phyloP scores from a whole-genome alignment of 1,284 basidiomycete species.

The Ceratobasidium sp. region DNA sequence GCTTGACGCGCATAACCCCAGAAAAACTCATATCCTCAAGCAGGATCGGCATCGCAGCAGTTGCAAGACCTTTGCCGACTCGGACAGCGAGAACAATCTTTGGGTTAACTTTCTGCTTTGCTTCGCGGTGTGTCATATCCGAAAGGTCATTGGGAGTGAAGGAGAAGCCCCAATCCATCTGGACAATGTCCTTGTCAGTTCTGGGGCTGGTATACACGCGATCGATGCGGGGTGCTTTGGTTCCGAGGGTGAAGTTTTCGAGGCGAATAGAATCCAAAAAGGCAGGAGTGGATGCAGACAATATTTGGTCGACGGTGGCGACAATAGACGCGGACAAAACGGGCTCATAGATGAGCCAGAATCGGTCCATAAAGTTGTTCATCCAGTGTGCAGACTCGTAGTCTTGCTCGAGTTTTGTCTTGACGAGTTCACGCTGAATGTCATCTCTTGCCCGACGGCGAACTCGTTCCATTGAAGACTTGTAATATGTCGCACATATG shows the following conservation, averaged over 20 bases:
- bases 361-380: slow-evolving; percentile 89
- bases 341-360: slow-evolving; percentile 96
- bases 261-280: slow-evolving; percentile 91
- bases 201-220: slow-evolving; percentile 91
- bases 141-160: slow-evolving; percentile 93
- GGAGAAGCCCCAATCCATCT: slow-evolving; percentile 97
- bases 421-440: slow-evolving; percentile 93
- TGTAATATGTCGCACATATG: slow-evolving; percentile 88
- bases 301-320: slow-evolving; percentile 86
- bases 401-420: slow-evolving; percentile 79
- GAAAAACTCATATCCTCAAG: slow-evolving; percentile 92
- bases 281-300: slow-evolving; percentile 82
- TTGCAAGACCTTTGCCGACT: slow-evolving; percentile 87
- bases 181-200: slow-evolving; percentile 90
- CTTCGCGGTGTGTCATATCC: slow-evolving; percentile 84
- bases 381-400: slow-evolving; percentile 95
- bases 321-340: slow-evolving; percentile 87
- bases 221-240: slow-evolving; percentile 91
- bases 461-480: slow-evolving; percentile 82
- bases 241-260: slow-evolving; percentile 92
- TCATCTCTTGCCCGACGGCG: slow-evolving; percentile 88
- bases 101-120: slow-evolving; percentile 83
- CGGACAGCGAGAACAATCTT: slow-evolving; percentile 90
- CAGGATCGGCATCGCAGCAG: slow-evolving; percentile 84
- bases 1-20: slow-evolving; percentile 82